These are phyloP conservation scores for Naganishia liquefaciens DNA, from an alignment of 1,284 basidiomycete genomes.

Conservation along the genomic window DNA sequence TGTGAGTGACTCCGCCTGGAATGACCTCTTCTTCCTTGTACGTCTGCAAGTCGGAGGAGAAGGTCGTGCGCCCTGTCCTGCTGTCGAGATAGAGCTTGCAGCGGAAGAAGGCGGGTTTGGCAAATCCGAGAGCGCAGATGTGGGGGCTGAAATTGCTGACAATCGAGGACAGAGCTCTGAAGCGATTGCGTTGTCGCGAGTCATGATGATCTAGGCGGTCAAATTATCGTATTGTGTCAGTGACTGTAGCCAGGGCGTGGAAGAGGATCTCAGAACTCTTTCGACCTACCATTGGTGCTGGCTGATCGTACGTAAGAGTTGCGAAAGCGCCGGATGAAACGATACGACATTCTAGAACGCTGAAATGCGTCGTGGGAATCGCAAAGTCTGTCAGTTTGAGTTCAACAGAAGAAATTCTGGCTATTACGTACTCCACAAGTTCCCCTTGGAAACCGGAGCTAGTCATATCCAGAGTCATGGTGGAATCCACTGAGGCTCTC, in stretches of 20 bases:
- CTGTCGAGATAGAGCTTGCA: background rate
- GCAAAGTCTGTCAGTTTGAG: background rate
- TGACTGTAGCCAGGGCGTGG: background rate
- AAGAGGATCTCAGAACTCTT: background rate
- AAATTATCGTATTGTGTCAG: background rate
- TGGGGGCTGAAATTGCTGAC: background rate
- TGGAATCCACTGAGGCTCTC: constrained; percentile 36
- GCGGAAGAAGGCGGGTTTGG: too few relatives aligned
- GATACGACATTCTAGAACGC: background rate
- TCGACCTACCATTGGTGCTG: background rate
- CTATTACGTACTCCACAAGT: constrained; percentile 46
- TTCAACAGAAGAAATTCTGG: background rate
- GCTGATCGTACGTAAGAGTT: background rate
- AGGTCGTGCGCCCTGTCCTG: background rate
- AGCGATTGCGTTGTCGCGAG: constrained; percentile 36
- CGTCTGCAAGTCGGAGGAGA: background rate
- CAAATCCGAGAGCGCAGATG: background rate
- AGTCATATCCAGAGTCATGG: constrained; percentile 40
- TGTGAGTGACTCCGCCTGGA: background rate
- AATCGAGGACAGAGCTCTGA: constrained; percentile 36
- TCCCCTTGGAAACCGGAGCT: constrained; percentile 41
- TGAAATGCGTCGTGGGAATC: background rate
- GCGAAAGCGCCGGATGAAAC: background rate
- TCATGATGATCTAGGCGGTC: constrained; percentile 38
- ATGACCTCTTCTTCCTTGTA: constrained; percentile 7